Evolutionary conservation across 768 basidiomycete species (phyloP).

Genomic region (Omphalotus guepiniiformis): DNA sequence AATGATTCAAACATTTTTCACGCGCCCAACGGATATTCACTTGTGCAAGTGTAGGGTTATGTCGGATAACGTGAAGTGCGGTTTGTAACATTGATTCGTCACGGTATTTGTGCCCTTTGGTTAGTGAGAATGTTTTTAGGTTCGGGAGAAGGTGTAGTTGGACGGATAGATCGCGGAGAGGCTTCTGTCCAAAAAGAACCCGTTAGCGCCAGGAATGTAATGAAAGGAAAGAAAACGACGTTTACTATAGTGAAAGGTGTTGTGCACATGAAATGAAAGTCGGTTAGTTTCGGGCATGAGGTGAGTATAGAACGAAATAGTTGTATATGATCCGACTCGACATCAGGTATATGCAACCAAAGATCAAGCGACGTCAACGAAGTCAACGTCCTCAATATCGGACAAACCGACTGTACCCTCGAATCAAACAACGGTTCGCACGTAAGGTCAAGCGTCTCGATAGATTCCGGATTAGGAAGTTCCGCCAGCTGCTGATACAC

Average conservation of each 20-base stretch:
- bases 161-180: slow-evolving; percentile 35
- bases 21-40: slow-evolving; percentile 47
- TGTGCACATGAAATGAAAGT: slow-evolving; percentile 50
- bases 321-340: not conserved
- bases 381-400: slow-evolving; percentile 30
- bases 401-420: slow-evolving; percentile 28
- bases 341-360: slow-evolving; percentile 33
- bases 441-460: slow-evolving; percentile 43
- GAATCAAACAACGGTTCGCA: slow-evolving; percentile 43
- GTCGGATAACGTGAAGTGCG: slow-evolving; percentile 32
- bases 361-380: slow-evolving; percentile 39
- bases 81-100: slow-evolving; percentile 32
- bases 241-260: slow-evolving; percentile 38
- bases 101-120: slow-evolving; percentile 48
- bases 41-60: slow-evolving; percentile 28
- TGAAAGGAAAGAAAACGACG: slow-evolving; percentile 6
- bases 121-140: slow-evolving; percentile 42
- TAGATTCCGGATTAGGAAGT: slow-evolving; percentile 29
- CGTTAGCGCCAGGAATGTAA: not conserved
- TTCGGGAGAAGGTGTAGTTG: slow-evolving; percentile 34
- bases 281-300: slow-evolving; percentile 35
- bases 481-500: slow-evolving; percentile 43
- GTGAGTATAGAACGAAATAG: slow-evolving; percentile 22
- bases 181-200: slow-evolving; percentile 27
- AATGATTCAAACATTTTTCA: slow-evolving; percentile 41